phyloP scores from a whole-genome alignment of 495 filamentous ascomycete genomes.

The Pyrenopolyporus hunteri region DNA sequence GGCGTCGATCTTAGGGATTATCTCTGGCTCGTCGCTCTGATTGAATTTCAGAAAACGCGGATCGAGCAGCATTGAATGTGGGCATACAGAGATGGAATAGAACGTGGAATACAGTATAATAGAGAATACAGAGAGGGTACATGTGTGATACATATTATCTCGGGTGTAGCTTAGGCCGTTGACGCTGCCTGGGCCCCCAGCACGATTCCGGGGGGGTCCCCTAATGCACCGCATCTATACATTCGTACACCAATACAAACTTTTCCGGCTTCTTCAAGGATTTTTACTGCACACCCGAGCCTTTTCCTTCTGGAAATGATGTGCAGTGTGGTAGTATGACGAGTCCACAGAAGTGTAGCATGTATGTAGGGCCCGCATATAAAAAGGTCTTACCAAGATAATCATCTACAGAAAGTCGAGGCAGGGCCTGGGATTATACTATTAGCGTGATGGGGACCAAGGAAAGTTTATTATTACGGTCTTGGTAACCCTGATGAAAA shows the following conservation, averaged over 20 bases:
- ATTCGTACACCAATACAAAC: constrained; percentile 32
- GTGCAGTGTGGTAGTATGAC: constrained; percentile 37
- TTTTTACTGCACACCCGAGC: constrained; percentile 30
- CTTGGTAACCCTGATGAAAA: constrained; percentile 25
- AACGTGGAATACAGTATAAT: constrained; percentile 35
- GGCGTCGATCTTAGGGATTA: constrained; percentile 29
- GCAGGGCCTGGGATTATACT: constrained; percentile 12
- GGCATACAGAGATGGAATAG: constrained; percentile 17
- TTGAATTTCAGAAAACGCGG: constrained; percentile 36
- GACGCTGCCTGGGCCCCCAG: constrained; percentile 1
- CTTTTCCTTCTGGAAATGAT: constrained; percentile 32
- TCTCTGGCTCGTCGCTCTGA: constrained; percentile 18
- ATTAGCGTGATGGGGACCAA: constrained; percentile 15
- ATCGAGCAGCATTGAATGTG: constrained; percentile 33
- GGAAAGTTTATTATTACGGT: constrained; percentile 23
- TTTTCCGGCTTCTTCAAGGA: constrained; percentile 30
- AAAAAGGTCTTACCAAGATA: constrained; percentile 26
- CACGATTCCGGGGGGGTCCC: constrained; percentile 26
- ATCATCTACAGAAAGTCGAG: constrained; percentile 16
- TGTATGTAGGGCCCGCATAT: constrained; percentile 25
- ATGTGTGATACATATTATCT: constrained; percentile 23
- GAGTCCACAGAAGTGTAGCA: constrained; percentile 35
- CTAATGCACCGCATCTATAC: constrained; percentile 28
- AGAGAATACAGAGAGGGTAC: background rate
- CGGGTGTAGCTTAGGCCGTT: constrained; percentile 21